phyloP scores from a whole-genome alignment of 2,329 filamentous ascomycete genomes.

The Graphiopsis chlorocephala region DNA sequence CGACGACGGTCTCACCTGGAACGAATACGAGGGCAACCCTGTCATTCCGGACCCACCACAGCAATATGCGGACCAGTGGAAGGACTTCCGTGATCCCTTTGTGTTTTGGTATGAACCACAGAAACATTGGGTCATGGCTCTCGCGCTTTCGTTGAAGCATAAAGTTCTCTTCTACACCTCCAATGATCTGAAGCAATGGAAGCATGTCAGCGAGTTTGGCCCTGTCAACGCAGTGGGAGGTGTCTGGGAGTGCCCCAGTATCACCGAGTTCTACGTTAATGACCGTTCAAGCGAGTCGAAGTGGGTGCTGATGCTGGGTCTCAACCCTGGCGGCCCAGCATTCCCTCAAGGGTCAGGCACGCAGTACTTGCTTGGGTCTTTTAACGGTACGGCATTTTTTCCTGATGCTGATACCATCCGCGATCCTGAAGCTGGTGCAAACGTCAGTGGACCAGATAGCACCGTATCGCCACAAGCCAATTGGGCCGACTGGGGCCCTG shows the following conservation, averaged over 20 bases:
- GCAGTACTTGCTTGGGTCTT: background rate
- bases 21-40: background rate
- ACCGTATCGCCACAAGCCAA: background rate
- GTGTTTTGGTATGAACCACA: background rate
- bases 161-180: background rate
- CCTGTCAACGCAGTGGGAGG: background rate
- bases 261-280: background rate
- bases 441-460: background rate
- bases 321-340: background rate
- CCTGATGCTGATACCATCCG: background rate
- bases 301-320: background rate
- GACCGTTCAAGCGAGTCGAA: background rate
- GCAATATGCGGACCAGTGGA: background rate
- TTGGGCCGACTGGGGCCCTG: background rate
- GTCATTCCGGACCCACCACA: background rate
- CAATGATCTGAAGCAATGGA: background rate
- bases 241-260: background rate
- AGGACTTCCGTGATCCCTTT: conserved; percentile 2
- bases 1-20: conserved; percentile 2
- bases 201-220: background rate
- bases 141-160: background rate
- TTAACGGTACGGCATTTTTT: background rate
- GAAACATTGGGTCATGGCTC: background rate
- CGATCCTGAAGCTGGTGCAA: background rate
- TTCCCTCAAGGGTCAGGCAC: background rate